Conservation (phyloP, 78 protist species). For the Dictyostelium purpureum region DNA sequence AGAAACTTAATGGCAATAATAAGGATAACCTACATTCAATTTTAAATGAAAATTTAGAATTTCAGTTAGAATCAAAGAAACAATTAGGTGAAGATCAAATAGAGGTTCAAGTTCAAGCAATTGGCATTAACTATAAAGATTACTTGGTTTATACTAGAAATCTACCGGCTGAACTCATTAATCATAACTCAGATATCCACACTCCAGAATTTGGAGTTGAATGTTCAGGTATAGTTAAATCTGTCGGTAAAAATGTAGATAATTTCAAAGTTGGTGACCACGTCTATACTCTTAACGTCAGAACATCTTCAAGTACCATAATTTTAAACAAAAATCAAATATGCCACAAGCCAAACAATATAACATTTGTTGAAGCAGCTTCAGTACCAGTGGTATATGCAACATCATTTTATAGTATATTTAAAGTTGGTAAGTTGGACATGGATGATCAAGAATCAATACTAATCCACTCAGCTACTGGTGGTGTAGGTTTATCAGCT, state of each 20-base stretch:
- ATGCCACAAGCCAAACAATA: neutral
- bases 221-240: constrained; percentile 38
- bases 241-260: neutral
- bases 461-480: constrained; percentile 12
- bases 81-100: neutral
- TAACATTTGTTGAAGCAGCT: constrained; percentile 16
- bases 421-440: neutral
- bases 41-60: neutral
- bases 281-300: neutral
- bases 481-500: constrained; percentile 21
- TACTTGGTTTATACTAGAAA: neutral
- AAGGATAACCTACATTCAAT: neutral
- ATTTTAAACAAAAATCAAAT: neutral
- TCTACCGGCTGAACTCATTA: neutral
- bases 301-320: neutral
- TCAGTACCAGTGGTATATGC: constrained; percentile 16
- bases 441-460: neutral
- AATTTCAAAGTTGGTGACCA: constrained; percentile 22
- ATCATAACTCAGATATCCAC: neutral
- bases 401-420: neutral
- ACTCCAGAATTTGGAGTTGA: constrained; percentile 45
- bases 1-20: neutral
- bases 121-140: constrained; percentile 52
- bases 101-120: constrained; percentile 43
- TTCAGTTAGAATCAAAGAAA: neutral